Conservation (phyloP, 139 green algal genomes). For the Diplosphaera chodatii region DNA sequence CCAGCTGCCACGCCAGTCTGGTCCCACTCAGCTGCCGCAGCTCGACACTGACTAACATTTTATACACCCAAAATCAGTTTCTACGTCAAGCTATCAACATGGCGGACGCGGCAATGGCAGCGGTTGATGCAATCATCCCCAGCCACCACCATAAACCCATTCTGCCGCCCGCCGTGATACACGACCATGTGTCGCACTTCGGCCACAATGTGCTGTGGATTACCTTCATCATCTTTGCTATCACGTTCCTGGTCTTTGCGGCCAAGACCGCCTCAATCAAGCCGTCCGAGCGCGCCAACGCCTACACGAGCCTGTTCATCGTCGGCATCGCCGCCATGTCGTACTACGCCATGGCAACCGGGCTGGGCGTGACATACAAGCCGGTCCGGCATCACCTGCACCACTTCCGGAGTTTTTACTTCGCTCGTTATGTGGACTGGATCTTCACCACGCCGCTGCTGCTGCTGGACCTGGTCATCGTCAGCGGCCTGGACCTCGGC, state of each 20-base stretch:
- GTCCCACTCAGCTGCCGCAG: too few species aligned
- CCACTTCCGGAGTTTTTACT: not conserved
- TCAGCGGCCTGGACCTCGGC: slow-evolving; percentile 5
- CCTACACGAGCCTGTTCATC: not conserved
- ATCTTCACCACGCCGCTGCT: slow-evolving; percentile 24
- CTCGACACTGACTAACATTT: too few species aligned
- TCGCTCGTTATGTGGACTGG: slow-evolving; percentile 9
- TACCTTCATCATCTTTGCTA: not conserved
- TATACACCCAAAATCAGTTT: too few species aligned
- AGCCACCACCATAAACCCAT: too few species aligned
- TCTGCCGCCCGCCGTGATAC: too few species aligned
- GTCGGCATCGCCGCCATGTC: not conserved
- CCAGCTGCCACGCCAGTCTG: too few species aligned
- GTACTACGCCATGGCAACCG: not conserved
- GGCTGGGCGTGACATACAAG: not conserved
- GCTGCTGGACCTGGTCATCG: slow-evolving; percentile 15
- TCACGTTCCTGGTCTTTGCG: not conserved
- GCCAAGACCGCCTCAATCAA: not conserved
- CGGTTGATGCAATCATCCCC: too few species aligned
- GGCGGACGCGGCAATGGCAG: too few species aligned
- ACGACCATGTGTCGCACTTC: too few species aligned
- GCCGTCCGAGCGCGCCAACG: not conserved
- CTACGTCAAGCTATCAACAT: too few species aligned
- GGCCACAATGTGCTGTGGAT: too few species aligned
- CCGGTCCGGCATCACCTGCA: not conserved